Percentiles rank a stretch among this genome's conserved stretches.
phyloP scores from a whole-genome alignment of 352 stramenopile genomes.

The Aphanomyces invadans region DNA sequence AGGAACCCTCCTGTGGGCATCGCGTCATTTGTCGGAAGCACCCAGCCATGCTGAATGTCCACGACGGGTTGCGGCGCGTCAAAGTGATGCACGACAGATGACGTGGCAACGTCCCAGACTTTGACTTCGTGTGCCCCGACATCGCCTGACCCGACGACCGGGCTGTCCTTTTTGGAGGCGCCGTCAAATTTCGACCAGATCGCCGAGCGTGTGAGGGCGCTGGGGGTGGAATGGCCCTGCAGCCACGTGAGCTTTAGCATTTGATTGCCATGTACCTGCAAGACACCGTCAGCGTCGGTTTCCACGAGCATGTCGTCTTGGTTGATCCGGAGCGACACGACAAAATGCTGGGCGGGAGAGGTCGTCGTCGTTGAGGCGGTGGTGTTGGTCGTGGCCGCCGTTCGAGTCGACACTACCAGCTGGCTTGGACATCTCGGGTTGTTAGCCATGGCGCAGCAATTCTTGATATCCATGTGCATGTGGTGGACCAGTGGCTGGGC shows the following conservation, averaged over 20 bases:
- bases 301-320: slow-evolving; percentile 12
- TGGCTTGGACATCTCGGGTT: slow-evolving; percentile 29
- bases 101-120: slow-evolving; percentile 28
- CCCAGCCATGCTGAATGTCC: slow-evolving; percentile 7
- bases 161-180: background rate
- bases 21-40: background rate
- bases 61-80: background rate
- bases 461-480: slow-evolving; percentile 17
- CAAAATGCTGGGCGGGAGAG: slow-evolving; percentile 33
- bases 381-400: background rate
- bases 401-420: slow-evolving; percentile 40
- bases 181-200: slow-evolving; percentile 29
- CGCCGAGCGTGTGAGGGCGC: slow-evolving; percentile 39
- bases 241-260: background rate
- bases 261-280: background rate
- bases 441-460: slow-evolving; percentile 15
- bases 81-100: background rate
- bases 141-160: slow-evolving; percentile 29
- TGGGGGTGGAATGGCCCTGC: slow-evolving; percentile 35
- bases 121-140: slow-evolving; percentile 25
- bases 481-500: background rate
- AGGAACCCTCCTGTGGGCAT: background rate
- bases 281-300: slow-evolving; percentile 27
- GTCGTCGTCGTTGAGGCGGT: background rate
- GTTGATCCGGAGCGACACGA: slow-evolving; percentile 33